phyloP scores from a whole-genome alignment of 2,329 filamentous ascomycete genomes.

The Setomelanomma holmii region DNA sequence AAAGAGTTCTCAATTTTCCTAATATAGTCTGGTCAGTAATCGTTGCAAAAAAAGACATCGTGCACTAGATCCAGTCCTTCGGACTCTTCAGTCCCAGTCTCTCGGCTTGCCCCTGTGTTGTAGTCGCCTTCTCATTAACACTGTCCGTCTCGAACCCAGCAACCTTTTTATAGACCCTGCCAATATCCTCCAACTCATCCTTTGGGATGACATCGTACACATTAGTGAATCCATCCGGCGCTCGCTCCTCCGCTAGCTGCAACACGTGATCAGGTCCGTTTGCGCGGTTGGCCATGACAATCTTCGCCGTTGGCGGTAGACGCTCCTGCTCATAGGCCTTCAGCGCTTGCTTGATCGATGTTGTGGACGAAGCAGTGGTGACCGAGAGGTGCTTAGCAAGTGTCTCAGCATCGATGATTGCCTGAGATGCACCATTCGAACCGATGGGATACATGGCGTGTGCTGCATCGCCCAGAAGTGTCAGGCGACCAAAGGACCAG shows the following conservation, averaged over 20 bases:
- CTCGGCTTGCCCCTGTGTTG: slow-evolving; percentile 39
- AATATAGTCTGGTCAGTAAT: no score
- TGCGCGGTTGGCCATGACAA: slow-evolving; percentile 56
- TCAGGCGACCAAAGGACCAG: slow-evolving; percentile 46
- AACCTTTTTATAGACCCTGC: slow-evolving; percentile 47
- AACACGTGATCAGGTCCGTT: slow-evolving; percentile 57
- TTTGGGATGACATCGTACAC: slow-evolving; percentile 52
- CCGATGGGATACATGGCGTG: slow-evolving; percentile 55
- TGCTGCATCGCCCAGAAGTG: slow-evolving; percentile 53
- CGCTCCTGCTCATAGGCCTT: slow-evolving; percentile 50
- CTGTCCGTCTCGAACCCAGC: slow-evolving; percentile 57
- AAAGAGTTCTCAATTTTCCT: background rate
- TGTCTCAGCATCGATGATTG: slow-evolving; percentile 54
- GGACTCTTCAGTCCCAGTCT: slow-evolving; percentile 26
- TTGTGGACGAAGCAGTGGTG: slow-evolving; percentile 19
- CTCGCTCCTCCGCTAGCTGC: slow-evolving; percentile 55
- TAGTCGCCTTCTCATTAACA: slow-evolving; percentile 51
- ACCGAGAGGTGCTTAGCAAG: slow-evolving; percentile 45
- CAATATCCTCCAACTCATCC: slow-evolving; percentile 51
- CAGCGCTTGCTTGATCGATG: slow-evolving; percentile 41
- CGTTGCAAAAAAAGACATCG: no score
- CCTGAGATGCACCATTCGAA: slow-evolving; percentile 54
- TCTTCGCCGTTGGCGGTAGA: slow-evolving; percentile 54
- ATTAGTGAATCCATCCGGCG: slow-evolving; percentile 49
- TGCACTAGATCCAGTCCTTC: slow-evolving; percentile 25